Evolutionary conservation across 192 early-diverging fungal species (phyloP).

Genomic region (Coemansia sp.): DNA sequence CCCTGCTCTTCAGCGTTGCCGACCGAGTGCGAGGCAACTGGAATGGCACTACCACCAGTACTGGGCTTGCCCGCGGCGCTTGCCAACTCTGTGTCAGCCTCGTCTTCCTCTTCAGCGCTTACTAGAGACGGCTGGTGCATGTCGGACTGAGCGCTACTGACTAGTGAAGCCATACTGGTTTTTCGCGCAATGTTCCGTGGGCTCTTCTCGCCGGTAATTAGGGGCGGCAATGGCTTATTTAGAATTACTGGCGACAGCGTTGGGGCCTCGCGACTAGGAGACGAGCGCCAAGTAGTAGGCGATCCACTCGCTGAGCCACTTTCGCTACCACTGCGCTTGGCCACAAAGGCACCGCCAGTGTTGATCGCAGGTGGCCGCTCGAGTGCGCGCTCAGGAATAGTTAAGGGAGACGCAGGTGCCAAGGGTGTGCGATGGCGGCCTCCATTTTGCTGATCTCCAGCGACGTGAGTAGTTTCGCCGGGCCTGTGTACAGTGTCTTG

Average conservation of each 20-base stretch:
- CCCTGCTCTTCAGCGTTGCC: not conserved
- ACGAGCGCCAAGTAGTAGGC: constrained; percentile 10
- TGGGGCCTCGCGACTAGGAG: not conserved
- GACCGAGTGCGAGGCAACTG: not conserved
- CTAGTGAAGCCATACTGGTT: constrained; percentile 13
- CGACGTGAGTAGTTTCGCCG: not conserved
- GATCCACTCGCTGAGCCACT: constrained; percentile 2
- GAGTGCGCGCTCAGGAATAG: constrained; percentile 16
- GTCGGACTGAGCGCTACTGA: not conserved
- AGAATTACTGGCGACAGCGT: constrained; percentile 15
- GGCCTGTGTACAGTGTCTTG: not conserved
- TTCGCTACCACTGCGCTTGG: constrained; percentile 2
- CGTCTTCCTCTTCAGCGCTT: not conserved
- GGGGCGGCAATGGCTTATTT: constrained; percentile 43
- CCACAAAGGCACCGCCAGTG: not conserved
- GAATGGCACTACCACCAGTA: not conserved
- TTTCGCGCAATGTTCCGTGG: constrained; percentile 15
- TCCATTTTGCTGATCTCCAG: not conserved
- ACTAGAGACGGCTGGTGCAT: not conserved
- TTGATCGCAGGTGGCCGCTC: constrained; percentile 6
- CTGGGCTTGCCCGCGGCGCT: not conserved
- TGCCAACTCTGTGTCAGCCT: not conserved
- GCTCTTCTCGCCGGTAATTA: constrained; percentile 9
- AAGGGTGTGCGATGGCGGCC: not conserved
- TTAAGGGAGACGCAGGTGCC: constrained; percentile 16